A percentile compares a stretch with the other conserved stretches of the same genome.
These are phyloP conservation scores for Hura crepitans DNA, from an alignment of 441 rosid genomes.

Conservation along the genomic window DNA sequence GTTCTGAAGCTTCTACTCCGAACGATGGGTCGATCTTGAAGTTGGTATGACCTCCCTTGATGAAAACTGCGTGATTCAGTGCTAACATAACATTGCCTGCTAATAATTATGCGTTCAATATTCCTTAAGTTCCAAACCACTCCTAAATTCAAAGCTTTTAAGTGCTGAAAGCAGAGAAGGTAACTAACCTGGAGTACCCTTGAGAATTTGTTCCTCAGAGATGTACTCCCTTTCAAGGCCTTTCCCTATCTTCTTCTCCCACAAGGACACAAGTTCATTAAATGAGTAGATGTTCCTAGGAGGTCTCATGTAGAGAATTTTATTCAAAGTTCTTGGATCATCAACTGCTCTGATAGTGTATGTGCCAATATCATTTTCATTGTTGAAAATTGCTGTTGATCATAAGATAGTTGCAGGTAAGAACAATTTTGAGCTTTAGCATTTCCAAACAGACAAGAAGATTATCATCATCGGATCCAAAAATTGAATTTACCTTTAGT, in stretches of 20 bases:
- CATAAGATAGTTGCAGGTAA: too few relatives aligned
- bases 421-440: too few relatives aligned
- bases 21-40: conserved; percentile 51
- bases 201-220: neutral
- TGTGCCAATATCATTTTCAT: neutral
- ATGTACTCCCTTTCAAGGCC: neutral
- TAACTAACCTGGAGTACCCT: neutral
- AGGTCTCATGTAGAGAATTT: neutral
- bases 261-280: conserved; percentile 3
- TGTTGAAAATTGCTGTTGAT: conserved; percentile 2
- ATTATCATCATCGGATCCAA: too few relatives aligned
- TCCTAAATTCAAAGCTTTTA: neutral
- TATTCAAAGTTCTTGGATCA: conserved; percentile 6
- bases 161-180: too few relatives aligned
- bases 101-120: conserved; percentile 42
- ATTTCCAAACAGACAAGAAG: too few relatives aligned
- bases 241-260: conserved; percentile 12
- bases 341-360: neutral
- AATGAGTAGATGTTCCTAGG: neutral
- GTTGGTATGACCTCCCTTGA: conserved; percentile 58
- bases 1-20: conserved; percentile 59
- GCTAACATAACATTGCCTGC: conserved; percentile 36
- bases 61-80: conserved; percentile 41
- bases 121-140: neutral
- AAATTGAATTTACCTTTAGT: conserved; percentile 39